Evolutionary conservation across 179 eudicot species (phyloP).

Genomic region (Spergularia azorica): DNA sequence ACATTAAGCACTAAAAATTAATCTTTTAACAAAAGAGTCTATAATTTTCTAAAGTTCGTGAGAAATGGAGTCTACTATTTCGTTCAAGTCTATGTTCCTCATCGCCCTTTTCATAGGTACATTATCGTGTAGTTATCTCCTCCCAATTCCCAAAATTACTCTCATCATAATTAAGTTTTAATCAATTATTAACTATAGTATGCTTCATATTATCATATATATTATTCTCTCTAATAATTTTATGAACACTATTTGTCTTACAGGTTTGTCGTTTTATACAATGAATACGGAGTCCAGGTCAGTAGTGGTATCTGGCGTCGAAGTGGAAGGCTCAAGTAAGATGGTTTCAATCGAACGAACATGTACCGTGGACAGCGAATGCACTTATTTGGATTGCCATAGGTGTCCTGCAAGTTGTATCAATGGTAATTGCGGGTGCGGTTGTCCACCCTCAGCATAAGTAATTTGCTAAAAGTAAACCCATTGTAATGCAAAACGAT

Average conservation of each 20-base stretch:
- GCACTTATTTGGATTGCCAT: not conserved
- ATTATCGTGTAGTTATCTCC: not conserved
- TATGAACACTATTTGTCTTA: not conserved
- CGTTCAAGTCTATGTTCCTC: slow-evolving; percentile 10
- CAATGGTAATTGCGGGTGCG: not conserved
- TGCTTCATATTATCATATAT: not conserved
- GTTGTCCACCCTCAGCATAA: not conserved
- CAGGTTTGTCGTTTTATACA: slow-evolving; percentile 3
- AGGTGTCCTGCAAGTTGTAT: slow-evolving; percentile 11
- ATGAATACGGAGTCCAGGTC: not conserved
- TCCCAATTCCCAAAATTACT: not conserved
- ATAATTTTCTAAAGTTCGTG: not conserved
- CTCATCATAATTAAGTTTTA: not conserved
- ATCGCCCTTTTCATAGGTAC: slow-evolving; percentile 5
- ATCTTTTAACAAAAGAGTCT: not conserved
- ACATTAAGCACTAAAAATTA: not conserved
- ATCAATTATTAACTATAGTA: not conserved
- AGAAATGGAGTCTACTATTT: not conserved
- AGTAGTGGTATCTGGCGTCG: no score
- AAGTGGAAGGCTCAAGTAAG: not conserved
- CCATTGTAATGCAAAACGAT: no score
- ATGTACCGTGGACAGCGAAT: not conserved
- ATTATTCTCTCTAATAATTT: not conserved
- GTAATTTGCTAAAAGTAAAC: no score
- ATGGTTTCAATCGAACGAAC: not conserved